phyloP scores from a whole-genome alignment of 179 eudicot species.

The Silene coronaria region DNA sequence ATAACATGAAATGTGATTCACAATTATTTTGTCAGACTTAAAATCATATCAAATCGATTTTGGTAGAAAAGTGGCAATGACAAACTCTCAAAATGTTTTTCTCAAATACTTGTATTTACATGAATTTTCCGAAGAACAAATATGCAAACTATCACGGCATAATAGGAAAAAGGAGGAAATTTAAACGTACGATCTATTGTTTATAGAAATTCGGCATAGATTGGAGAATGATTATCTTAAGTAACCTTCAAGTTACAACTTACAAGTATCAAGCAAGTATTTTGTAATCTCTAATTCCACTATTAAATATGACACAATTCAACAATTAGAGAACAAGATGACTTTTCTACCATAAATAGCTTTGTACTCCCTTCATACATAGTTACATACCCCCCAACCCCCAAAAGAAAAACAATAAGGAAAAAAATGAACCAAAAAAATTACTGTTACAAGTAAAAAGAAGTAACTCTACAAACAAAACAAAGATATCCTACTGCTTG shows the following conservation, averaged over 20 bases:
- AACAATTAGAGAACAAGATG: slow-evolving; percentile 14
- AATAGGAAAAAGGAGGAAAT: no score
- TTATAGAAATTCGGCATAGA: no score
- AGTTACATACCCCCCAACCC: neutral
- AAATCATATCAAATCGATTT: no score
- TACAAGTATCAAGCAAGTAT: slow-evolving; percentile 11
- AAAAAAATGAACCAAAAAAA: neutral
- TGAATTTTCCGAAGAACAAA: no score
- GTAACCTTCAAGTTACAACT: neutral
- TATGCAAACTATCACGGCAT: no score
- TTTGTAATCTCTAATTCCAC: slow-evolving; percentile 3
- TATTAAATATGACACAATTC: neutral
- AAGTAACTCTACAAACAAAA: slow-evolving; percentile 4
- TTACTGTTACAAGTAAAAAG: neutral
- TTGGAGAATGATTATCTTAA: neutral
- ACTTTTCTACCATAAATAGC: slow-evolving; percentile 14
- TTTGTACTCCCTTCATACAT: slow-evolving; percentile 10
- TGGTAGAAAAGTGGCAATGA: no score
- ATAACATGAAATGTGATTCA: no score
- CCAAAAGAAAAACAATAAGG: neutral
- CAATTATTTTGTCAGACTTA: no score
- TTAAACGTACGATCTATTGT: no score
- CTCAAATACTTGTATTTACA: no score
- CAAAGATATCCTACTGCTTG: slow-evolving; percentile 12
- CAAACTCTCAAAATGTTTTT: no score